phyloP scores from a whole-genome alignment of 805 yeast species.

The Yarrowia alimentaria region DNA sequence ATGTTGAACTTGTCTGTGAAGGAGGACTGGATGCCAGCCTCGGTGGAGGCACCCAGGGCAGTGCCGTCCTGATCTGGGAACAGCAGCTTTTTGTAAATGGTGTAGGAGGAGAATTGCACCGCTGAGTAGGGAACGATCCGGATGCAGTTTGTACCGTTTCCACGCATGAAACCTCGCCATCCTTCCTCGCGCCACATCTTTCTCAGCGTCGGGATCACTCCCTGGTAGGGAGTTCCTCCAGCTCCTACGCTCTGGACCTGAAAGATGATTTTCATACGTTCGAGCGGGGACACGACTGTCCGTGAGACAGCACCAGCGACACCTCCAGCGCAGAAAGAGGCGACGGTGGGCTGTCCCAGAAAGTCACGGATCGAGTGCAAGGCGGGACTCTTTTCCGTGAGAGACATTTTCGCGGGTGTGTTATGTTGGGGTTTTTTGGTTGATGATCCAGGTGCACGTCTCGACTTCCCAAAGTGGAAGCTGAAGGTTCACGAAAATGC shows the following conservation, averaged over 20 bases:
- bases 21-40: slow-evolving; percentile 4
- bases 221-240: slow-evolving; percentile 49
- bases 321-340: slow-evolving; percentile 93
- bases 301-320: slow-evolving; percentile 93
- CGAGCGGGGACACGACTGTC: slow-evolving; percentile 93
- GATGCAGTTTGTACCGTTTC: slow-evolving; percentile 85
- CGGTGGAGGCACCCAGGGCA: slow-evolving; percentile 32
- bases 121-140: slow-evolving; percentile 93
- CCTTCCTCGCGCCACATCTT: slow-evolving; percentile 90
- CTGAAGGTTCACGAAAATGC: slow-evolving; percentile 21
- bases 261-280: slow-evolving; percentile 84
- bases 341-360: slow-evolving; percentile 42
- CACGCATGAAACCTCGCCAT: slow-evolving; percentile 82
- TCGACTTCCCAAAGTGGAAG: slow-evolving; percentile 19
- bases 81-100: slow-evolving; percentile 51
- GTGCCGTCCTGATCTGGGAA: slow-evolving; percentile 36
- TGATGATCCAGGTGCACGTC: slow-evolving; percentile 13
- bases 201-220: slow-evolving; percentile 69
- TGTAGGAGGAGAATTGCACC: slow-evolving; percentile 86
- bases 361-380: slow-evolving; percentile 21
- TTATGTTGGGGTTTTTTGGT: background rate
- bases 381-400: slow-evolving; percentile 11
- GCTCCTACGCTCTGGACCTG: slow-evolving; percentile 76
- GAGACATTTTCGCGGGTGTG: slow-evolving; percentile 2
- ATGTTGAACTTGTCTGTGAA: slow-evolving; percentile 34